Conservation (phyloP, 2,329 filamentous ascomycete species). For the Neofusicoccum cordaticola region DNA sequence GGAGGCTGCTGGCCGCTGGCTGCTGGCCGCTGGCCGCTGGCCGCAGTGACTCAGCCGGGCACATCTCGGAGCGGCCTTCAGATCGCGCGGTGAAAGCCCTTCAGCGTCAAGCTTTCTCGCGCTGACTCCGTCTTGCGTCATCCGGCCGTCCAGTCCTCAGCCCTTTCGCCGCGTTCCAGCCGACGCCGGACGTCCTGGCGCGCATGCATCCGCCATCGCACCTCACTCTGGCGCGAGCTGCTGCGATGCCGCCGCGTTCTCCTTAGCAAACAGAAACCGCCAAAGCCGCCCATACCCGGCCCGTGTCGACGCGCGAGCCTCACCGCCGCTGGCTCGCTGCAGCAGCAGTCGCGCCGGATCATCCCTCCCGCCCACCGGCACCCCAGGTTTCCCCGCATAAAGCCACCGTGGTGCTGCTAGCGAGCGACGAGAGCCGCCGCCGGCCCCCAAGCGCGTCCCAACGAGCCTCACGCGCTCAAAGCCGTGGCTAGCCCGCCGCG, state of each 20-base stretch:
- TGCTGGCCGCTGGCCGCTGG: too few species aligned
- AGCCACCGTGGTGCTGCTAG: not conserved
- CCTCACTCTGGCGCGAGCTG: constrained; percentile 10
- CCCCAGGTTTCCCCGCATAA: constrained; percentile 14
- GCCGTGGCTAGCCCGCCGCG: not conserved
- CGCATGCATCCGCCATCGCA: not conserved
- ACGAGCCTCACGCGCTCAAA: not conserved
- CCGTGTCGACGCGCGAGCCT: constrained; percentile 2
- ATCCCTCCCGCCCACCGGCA: constrained; percentile 11
- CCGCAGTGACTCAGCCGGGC: not conserved
- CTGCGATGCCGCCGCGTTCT: not conserved
- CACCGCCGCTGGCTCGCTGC: not conserved
- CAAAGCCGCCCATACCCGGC: constrained; percentile 10
- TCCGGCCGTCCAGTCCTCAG: constrained; percentile 2
- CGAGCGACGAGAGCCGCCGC: not conserved
- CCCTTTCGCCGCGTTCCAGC: not conserved
- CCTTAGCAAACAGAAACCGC: not conserved
- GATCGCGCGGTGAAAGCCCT: not conserved
- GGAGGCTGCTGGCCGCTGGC: not conserved
- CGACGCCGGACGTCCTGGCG: not conserved
- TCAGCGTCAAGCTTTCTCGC: not conserved
- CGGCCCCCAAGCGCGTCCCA: not conserved
- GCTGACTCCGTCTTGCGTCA: not conserved
- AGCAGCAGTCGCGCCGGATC: constrained; percentile 5
- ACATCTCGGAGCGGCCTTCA: not conserved